Conservation (phyloP, 345 rosid genomes). For the Lepidium sativum region DNA sequence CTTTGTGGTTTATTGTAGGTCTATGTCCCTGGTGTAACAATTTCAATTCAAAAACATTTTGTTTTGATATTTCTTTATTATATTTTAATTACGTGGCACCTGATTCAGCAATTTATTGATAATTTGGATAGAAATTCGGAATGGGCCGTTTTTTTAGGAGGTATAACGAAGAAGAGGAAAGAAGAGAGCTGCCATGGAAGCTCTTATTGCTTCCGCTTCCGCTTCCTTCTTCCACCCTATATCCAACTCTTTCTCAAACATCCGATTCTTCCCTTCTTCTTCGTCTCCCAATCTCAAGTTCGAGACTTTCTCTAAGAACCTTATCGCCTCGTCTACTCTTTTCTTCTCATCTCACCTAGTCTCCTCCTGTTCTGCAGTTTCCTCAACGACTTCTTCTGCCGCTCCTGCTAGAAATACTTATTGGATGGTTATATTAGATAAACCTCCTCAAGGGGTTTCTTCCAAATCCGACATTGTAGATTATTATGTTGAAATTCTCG, state of each 20-base stretch:
- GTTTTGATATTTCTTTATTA: too few species aligned
- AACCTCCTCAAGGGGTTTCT: constrained; percentile 36
- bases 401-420: constrained; percentile 21
- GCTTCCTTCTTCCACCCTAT: constrained; percentile 3
- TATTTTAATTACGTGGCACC: too few species aligned
- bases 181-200: constrained; percentile 20
- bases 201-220: constrained; percentile 21
- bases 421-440: constrained; percentile 64
- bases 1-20: too few species aligned
- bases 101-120: too few species aligned
- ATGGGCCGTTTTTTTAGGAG: background rate
- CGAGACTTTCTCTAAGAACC: background rate
- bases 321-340: background rate
- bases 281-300: background rate
- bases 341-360: constrained; percentile 18
- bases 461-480: constrained; percentile 47
- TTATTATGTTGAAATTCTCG: constrained; percentile 52
- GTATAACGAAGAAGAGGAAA: background rate
- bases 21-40: too few species aligned
- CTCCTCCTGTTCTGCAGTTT: constrained; percentile 22
- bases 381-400: constrained; percentile 16
- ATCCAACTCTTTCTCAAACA: background rate
- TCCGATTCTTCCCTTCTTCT: constrained; percentile 1
- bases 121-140: too few species aligned
- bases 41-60: too few species aligned